These are phyloP conservation scores for Corchorus capsularis DNA, from an alignment of 345 rosid species.

Conservation along the genomic window DNA sequence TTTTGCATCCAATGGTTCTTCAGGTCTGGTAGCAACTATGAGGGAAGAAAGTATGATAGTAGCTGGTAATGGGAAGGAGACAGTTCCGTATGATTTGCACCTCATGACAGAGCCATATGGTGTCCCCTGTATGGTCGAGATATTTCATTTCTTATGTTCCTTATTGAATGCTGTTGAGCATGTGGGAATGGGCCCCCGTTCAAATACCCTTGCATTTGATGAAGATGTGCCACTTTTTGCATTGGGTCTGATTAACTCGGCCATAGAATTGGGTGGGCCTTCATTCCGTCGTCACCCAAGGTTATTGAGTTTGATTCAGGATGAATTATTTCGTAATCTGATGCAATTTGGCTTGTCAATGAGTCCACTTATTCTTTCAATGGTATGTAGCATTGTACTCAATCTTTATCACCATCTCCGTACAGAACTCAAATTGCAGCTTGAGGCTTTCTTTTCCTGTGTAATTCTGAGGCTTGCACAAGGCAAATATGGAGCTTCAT, in stretches of 20 bases:
- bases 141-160: slow-evolving; percentile 90
- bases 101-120: slow-evolving; percentile 93
- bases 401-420: slow-evolving; percentile 89
- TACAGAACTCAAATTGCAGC: slow-evolving; percentile 87
- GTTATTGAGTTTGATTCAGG: slow-evolving; percentile 86
- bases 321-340: slow-evolving; percentile 88
- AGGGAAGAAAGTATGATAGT: slow-evolving; percentile 65
- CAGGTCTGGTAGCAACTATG: slow-evolving; percentile 42
- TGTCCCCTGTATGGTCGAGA: slow-evolving; percentile 96
- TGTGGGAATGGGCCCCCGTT: slow-evolving; percentile 68
- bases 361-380: slow-evolving; percentile 97
- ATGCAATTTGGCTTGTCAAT: slow-evolving; percentile 95
- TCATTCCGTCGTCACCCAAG: slow-evolving; percentile 80
- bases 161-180: slow-evolving; percentile 77
- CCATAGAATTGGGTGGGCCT: slow-evolving; percentile 86
- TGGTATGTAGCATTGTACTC: slow-evolving; percentile 92
- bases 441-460: slow-evolving; percentile 99
- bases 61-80: slow-evolving; percentile 61
- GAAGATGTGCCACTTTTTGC: slow-evolving; percentile 98
- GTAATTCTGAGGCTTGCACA: slow-evolving; percentile 96
- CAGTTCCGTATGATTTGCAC: slow-evolving; percentile 70
- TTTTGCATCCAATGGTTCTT: slow-evolving; percentile 55
- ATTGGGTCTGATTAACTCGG: slow-evolving; percentile 91
- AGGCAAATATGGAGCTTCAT: slow-evolving; percentile 88
- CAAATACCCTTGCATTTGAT: slow-evolving; percentile 83